These are phyloP conservation scores for Penicillium sp. DNA, from an alignment of 2,329 filamentous ascomycete species.

Conservation along the genomic window DNA sequence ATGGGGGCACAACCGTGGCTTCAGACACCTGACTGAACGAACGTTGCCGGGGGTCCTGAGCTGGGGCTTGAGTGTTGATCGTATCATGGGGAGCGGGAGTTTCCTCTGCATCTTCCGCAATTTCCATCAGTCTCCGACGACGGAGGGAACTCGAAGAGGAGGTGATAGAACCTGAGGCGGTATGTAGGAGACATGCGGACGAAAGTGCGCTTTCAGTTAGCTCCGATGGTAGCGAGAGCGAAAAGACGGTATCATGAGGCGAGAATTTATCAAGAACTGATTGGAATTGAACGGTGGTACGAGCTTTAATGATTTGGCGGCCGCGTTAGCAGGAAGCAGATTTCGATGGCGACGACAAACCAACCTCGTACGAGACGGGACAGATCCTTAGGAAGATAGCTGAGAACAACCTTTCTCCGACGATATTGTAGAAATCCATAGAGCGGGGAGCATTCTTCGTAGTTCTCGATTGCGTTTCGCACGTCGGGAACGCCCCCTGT, in stretches of 20 bases:
- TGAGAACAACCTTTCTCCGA: slow-evolving; percentile 86
- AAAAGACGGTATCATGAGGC: slow-evolving; percentile 84
- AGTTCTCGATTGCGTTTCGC: slow-evolving; percentile 75
- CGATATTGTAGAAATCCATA: slow-evolving; percentile 92
- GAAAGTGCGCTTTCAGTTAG: slow-evolving; percentile 88
- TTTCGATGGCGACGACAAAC: slow-evolving; percentile 32
- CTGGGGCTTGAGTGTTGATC: slow-evolving; percentile 30
- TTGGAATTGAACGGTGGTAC: slow-evolving; percentile 73
- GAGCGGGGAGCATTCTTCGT: slow-evolving; percentile 83
- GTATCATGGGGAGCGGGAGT: slow-evolving; percentile 65
- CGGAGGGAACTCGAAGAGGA: slow-evolving; percentile 83
- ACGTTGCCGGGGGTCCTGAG: slow-evolving; percentile 27
- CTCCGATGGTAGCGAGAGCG: slow-evolving; percentile 74
- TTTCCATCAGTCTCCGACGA: slow-evolving; percentile 81
- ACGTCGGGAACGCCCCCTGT: slow-evolving; percentile 84
- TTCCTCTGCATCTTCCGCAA: slow-evolving; percentile 91
- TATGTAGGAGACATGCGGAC: slow-evolving; percentile 85
- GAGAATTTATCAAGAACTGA: slow-evolving; percentile 71
- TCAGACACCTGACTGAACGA: slow-evolving; percentile 41
- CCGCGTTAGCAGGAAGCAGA: slow-evolving; percentile 18
- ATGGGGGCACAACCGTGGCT: slow-evolving; percentile 39
- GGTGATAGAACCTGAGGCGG: slow-evolving; percentile 81
- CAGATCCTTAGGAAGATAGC: slow-evolving; percentile 88
- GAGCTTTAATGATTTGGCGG: slow-evolving; percentile 60
- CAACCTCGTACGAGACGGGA: slow-evolving; percentile 91